These are phyloP conservation scores for Chlamydomonas incerta DNA, from an alignment of 139 green algal genomes.

Conservation along the genomic window DNA sequence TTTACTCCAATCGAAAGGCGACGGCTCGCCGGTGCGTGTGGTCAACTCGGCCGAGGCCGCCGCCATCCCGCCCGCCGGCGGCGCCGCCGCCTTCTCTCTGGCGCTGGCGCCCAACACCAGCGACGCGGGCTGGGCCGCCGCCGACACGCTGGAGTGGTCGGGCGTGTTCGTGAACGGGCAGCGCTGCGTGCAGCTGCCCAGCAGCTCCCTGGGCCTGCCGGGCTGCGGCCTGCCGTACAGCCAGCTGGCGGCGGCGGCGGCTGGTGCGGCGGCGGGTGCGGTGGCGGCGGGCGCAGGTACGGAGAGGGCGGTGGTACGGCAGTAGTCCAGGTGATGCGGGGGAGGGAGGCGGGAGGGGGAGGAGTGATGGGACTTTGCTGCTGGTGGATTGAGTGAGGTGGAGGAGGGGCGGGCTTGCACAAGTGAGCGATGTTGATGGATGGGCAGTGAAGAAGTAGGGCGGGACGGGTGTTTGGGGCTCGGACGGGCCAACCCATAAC, in stretches of 20 bases:
- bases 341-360: too few relatives aligned
- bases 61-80: background rate
- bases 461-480: too few relatives aligned
- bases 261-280: too few relatives aligned
- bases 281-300: too few relatives aligned
- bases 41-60: constrained; percentile 20
- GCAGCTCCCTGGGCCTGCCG: constrained; percentile 12
- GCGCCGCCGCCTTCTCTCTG: constrained; percentile 32
- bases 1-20: background rate
- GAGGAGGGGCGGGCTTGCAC: too few relatives aligned
- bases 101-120: constrained; percentile 3
- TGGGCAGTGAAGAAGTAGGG: too few relatives aligned
- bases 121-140: background rate
- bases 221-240: constrained; percentile 17
- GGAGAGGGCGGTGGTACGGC: too few relatives aligned
- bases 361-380: too few relatives aligned
- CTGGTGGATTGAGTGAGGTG: too few relatives aligned
- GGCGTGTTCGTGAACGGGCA: constrained; percentile 48
- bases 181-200: constrained; percentile 40
- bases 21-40: constrained; percentile 20
- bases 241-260: constrained; percentile 4
- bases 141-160: constrained; percentile 1
- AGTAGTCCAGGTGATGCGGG: too few relatives aligned
- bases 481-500: too few relatives aligned
- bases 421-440: too few relatives aligned